Conservation (phyloP, 2,329 filamentous ascomycete species). For the Penicillium sp. region DNA sequence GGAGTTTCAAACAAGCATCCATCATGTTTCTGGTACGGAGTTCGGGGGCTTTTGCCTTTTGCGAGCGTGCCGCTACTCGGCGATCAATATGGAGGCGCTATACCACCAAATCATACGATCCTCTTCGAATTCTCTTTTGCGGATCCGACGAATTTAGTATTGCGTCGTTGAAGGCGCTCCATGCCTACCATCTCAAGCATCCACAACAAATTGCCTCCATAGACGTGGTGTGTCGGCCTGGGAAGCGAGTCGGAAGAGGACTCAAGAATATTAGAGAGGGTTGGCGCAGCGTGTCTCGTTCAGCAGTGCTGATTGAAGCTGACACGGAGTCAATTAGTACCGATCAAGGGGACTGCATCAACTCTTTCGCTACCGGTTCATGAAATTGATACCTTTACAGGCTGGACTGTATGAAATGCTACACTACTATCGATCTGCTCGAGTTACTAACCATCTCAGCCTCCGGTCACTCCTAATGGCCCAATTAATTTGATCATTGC, state of each 20-base stretch:
- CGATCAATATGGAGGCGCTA: slow-evolving; percentile 19
- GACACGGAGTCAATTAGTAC: slow-evolving; percentile 50
- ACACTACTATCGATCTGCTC: slow-evolving; percentile 1
- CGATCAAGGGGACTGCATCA: slow-evolving; percentile 61
- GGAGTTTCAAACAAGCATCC: slow-evolving; percentile 1
- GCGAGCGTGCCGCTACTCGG: slow-evolving; percentile 13
- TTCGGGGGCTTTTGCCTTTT: slow-evolving; percentile 20
- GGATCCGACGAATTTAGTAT: slow-evolving; percentile 90
- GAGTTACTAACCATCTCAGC: slow-evolving; percentile 37
- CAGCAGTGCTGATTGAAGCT: slow-evolving; percentile 2
- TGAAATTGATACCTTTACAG: slow-evolving; percentile 72
- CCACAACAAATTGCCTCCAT: slow-evolving; percentile 63
- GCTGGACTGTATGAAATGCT: slow-evolving; percentile 62
- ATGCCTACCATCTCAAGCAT: slow-evolving; percentile 52
- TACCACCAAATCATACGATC: slow-evolving; percentile 40
- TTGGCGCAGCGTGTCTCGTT: slow-evolving; percentile 30
- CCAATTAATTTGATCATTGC: slow-evolving; percentile 74
- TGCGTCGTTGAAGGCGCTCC: slow-evolving; percentile 64
- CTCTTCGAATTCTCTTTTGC: slow-evolving; percentile 83
- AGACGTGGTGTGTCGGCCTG: slow-evolving; percentile 76
- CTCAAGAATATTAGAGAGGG: slow-evolving; percentile 62
- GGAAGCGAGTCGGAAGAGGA: slow-evolving; percentile 71
- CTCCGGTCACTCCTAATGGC: slow-evolving; percentile 45
- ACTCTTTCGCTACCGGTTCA: slow-evolving; percentile 63
- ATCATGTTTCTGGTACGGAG: slow-evolving; percentile 26